phyloP scores from a whole-genome alignment of 306 rosid genomes.

The Castanea crenata region DNA sequence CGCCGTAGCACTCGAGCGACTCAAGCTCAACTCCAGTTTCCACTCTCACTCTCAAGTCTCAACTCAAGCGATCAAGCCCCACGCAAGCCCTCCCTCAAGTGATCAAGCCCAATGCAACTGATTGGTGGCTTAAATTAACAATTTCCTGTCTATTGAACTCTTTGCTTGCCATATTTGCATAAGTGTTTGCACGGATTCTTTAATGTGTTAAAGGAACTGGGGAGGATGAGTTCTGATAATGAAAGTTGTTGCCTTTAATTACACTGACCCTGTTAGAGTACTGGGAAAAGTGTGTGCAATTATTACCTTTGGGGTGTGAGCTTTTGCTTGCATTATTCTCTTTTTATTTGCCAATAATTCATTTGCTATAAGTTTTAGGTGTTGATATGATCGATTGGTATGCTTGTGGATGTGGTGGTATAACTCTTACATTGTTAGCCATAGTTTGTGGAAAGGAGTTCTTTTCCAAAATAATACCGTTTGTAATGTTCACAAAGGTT shows the following conservation, averaged over 20 bases:
- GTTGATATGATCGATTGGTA: neutral
- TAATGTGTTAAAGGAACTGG: neutral
- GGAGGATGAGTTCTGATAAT: neutral
- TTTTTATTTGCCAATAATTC: neutral
- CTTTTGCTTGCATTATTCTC: neutral
- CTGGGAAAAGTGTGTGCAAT: neutral
- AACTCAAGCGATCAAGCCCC: too few species aligned
- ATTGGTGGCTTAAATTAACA: neutral
- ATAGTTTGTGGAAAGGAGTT: neutral
- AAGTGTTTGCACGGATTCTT: constrained; percentile 21
- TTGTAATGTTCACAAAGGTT: neutral
- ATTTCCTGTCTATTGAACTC: constrained; percentile 13
- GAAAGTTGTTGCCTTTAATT: neutral
- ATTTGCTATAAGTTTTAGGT: neutral
- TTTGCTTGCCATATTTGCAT: neutral
- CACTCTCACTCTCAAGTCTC: too few species aligned
- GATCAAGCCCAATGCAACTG: too few species aligned
- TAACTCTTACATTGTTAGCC: neutral
- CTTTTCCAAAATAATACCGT: neutral
- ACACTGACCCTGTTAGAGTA: neutral
- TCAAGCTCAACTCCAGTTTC: too few species aligned
- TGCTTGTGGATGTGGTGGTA: neutral
- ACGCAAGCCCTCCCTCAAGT: too few species aligned
- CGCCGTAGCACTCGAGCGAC: too few species aligned
- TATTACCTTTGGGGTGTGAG: neutral